Conservation (phyloP, 768 basidiomycete genomes). For the Mycena floridula region DNA sequence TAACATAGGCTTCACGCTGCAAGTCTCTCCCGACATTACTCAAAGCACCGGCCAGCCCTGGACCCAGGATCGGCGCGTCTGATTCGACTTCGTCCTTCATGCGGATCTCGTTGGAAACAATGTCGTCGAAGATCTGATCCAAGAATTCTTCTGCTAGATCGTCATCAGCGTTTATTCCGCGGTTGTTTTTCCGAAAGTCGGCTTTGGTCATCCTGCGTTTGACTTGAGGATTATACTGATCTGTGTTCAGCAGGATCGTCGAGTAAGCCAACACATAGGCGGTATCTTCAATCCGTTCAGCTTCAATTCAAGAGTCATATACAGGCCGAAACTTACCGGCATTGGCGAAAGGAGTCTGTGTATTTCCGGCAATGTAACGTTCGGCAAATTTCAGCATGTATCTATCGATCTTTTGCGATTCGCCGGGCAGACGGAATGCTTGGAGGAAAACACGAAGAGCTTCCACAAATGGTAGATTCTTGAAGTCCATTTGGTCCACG, state of each 20-base stretch:
- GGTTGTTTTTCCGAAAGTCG: constrained; percentile 92
- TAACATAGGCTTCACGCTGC: constrained; percentile 92
- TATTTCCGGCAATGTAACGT: constrained; percentile 87
- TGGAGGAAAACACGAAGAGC: constrained; percentile 89
- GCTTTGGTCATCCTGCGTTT: constrained; percentile 91
- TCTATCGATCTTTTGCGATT: constrained; percentile 97
- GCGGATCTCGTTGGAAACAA: constrained; percentile 86
- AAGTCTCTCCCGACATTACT: constrained; percentile 90
- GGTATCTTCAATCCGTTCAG: constrained; percentile 48
- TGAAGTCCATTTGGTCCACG: constrained; percentile 88
- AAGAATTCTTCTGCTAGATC: constrained; percentile 87
- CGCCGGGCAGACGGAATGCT: constrained; percentile 94
- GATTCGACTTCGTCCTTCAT: constrained; percentile 97
- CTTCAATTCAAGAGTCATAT: too few species aligned
- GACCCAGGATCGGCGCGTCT: constrained; percentile 36
- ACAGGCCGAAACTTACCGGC: constrained; percentile 55
- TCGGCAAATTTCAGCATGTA: constrained; percentile 99
- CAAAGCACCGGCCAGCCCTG: constrained; percentile 77
- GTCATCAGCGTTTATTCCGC: constrained; percentile 89
- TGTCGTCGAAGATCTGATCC: constrained; percentile 80
- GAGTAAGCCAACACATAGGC: constrained; percentile 96
- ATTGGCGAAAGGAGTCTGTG: constrained; percentile 83
- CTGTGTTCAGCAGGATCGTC: constrained; percentile 93
- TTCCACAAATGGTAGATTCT: constrained; percentile 75
- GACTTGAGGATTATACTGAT: constrained; percentile 91